Base-by-base conservation (phyloP, 2,329 filamentous ascomycete species). In the Pseudovirgaria hyperparasitica region DNA sequence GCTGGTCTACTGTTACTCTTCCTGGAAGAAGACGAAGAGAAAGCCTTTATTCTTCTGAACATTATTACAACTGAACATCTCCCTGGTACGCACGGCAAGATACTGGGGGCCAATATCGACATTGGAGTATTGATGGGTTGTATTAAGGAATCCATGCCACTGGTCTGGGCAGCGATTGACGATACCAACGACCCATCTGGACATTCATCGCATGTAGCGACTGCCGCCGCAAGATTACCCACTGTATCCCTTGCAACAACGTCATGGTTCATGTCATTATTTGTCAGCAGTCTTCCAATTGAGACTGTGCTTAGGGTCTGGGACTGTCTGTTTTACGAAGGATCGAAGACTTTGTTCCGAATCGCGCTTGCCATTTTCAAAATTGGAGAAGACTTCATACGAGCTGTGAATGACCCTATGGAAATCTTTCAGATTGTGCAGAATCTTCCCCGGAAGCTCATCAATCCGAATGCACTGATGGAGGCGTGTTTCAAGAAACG, bases 241-340 rank as follows among this genome's bases (percentile, higher is more conserved):
- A 86, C 87, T 9, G 87, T 96, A 38, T 90, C 82, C 1, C 67
- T 96, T 5, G 92, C 85, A 40, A 84, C 90, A 54, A 93, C 86
- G 7, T 82, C 86, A 4, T 96, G 87, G 87, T 92, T 96, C 54
- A 94, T 96, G 87, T 92, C 82, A 25, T 81, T 90, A 42, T 94
- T 90, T 52, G 90, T 94, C 34, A 85, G 86, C 28, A 92, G 82
- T 1, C 61, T 96, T 11, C 87, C 87, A 2, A 85, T 92, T 35
- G 87, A 96, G 57, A 84, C 79, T 11, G 87, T 86, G 0, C 67
- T 94, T 11, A 78, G 87, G 6, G 82, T 94, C 2, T 96, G 87
- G 87, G 87, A 96, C 42, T 73, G 84, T 2, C 86, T 96, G 48
- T 92, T 94, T 52, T 93, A 92, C 53, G 87, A 96, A 54, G 87